Evolutionary conservation across 2,329 filamentous ascomycete genomes (phyloP).

Genomic region (Incumbomyces delicatus): DNA sequence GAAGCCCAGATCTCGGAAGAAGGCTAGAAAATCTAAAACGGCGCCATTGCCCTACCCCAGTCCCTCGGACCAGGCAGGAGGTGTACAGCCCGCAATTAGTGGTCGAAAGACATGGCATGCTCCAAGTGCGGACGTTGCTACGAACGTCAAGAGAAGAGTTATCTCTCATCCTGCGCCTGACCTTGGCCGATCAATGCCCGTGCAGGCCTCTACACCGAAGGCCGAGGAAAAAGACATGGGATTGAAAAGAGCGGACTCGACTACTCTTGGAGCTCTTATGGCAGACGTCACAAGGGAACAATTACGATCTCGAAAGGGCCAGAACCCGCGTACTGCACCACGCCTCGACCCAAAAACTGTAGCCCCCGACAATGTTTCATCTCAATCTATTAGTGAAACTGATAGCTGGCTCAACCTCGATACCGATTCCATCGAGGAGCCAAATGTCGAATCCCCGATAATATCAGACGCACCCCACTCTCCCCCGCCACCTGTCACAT

Average conservation of each 20-base stretch:
- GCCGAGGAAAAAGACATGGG: conserved; percentile 2
- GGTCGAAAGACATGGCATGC: conserved; percentile 3
- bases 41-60: conserved; percentile 1
- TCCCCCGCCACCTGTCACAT: too few relatives aligned
- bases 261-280: conserved; percentile 13
- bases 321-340: background rate
- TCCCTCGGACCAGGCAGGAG: background rate
- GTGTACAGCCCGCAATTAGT: background rate
- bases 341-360: too few relatives aligned
- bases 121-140: conserved; percentile 4
- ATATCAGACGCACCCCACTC: too few relatives aligned
- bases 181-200: conserved; percentile 12
- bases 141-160: conserved; percentile 8
- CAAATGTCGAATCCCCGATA: background rate
- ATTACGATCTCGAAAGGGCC: background rate
- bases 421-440: background rate
- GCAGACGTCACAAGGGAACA: background rate
- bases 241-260: conserved; percentile 20
- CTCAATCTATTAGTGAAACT: background rate
- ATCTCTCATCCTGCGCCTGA: conserved; percentile 10
- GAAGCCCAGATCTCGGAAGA: conserved; percentile 12
- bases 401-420: conserved; percentile 3
- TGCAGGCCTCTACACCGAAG: conserved; percentile 14
- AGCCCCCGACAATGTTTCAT: too few relatives aligned
- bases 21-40: conserved; percentile 14